phyloP scores from a whole-genome alignment of 1,284 basidiomycete species.

The Ustilago shanxiensis region DNA sequence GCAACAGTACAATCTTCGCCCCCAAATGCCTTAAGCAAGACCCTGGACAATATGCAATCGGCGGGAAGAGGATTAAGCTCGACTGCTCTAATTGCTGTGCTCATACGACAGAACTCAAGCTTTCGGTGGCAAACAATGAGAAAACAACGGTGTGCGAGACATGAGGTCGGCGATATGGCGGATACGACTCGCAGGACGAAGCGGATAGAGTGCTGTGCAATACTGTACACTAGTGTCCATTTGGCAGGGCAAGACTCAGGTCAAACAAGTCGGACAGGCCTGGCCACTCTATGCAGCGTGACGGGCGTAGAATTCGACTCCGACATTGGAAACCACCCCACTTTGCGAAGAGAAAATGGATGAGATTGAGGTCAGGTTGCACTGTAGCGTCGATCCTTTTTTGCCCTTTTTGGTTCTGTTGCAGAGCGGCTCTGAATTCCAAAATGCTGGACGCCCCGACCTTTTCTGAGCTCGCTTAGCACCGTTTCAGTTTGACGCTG shows the following conservation, averaged over 20 bases:
- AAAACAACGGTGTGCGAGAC: not conserved
- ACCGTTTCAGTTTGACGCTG: constrained; percentile 1
- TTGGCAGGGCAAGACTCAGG: no score
- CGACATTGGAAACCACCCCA: not conserved
- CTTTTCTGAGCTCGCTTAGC: not conserved
- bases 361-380: no score
- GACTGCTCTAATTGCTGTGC: not conserved
- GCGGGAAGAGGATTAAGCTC: not conserved
- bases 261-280: not conserved
- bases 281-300: constrained; percentile 4
- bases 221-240: no score
- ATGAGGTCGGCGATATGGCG: not conserved
- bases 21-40: not conserved
- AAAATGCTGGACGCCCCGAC: not conserved
- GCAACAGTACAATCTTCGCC: no score
- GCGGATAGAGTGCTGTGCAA: not conserved
- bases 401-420: not conserved
- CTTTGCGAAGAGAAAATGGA: not conserved
- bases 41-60: not conserved
- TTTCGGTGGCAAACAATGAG: not conserved
- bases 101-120: not conserved
- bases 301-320: not conserved
- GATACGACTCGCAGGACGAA: no score
- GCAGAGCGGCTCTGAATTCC: not conserved
- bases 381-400: constrained; percentile 17